These are phyloP conservation scores for Synura sp. DNA, from an alignment of 352 stramenopile genomes.

Conservation along the genomic window DNA sequence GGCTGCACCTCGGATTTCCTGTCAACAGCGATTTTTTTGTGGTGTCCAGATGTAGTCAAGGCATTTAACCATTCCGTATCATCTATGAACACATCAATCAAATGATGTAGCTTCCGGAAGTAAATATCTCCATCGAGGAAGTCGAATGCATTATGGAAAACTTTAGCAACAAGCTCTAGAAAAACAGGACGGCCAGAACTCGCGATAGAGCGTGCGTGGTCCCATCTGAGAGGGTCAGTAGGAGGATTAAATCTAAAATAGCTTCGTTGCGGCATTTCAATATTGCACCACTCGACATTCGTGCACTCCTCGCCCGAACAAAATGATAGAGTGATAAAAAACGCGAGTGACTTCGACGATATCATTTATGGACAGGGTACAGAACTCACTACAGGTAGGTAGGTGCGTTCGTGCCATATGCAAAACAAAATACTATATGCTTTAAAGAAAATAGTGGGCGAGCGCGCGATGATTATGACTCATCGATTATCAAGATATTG, in stretches of 20 bases:
- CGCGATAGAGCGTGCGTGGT: background rate
- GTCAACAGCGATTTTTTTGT: too few species aligned
- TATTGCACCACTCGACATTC: conserved; percentile 9
- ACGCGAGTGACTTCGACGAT: too few species aligned
- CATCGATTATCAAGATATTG: too few species aligned
- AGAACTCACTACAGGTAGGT: too few species aligned
- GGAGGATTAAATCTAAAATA: conserved; percentile 40
- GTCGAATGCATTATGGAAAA: conserved; percentile 11
- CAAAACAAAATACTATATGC: too few species aligned
- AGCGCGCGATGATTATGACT: too few species aligned
- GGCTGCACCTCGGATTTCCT: too few species aligned
- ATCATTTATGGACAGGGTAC: too few species aligned
- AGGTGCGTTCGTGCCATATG: too few species aligned
- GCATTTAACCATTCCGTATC: conserved; percentile 4
- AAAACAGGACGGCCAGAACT: conserved; percentile 6
- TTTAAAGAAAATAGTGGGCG: too few species aligned
- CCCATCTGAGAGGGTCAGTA: background rate
- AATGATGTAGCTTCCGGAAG: conserved; percentile 31
- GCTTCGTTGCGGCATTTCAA: conserved; percentile 16
- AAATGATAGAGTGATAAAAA: too few species aligned
- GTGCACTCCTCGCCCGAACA: too few species aligned
- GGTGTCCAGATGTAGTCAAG: background rate
- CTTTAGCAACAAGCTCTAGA: background rate
- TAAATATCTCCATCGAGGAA: conserved; percentile 40
- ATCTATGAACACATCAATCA: conserved; percentile 36